Evolutionary conservation across 345 rosid genomes (phyloP).

Genomic region (Raphanus sativus): DNA sequence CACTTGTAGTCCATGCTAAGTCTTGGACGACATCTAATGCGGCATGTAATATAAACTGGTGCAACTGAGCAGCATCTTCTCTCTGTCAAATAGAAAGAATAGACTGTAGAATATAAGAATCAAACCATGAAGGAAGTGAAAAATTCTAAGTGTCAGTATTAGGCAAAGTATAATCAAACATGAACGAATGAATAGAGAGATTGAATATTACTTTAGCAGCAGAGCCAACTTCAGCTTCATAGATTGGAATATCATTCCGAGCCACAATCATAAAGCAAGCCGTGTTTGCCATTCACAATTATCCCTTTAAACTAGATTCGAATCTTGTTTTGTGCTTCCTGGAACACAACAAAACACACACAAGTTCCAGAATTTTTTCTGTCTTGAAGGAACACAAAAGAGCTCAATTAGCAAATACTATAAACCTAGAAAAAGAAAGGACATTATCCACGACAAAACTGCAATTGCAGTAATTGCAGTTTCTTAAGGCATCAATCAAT

Average conservation of each 20-base stretch:
- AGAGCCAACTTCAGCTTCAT: constrained; percentile 97
- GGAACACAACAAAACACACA: not conserved
- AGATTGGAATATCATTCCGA: constrained; percentile 88
- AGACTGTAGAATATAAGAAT: not conserved
- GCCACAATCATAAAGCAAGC: constrained; percentile 91
- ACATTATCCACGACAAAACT: not conserved
- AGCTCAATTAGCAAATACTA: not conserved
- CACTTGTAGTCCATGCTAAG: constrained; percentile 95
- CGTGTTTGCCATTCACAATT: constrained; percentile 62
- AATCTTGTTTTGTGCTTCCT: not conserved
- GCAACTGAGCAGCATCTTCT: constrained; percentile 97
- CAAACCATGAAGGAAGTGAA: not conserved
- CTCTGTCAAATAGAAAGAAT: constrained; percentile 49
- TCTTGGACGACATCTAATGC: constrained; percentile 97
- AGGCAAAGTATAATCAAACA: not conserved
- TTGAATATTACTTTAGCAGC: constrained; percentile 62
- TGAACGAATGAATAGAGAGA: not conserved
- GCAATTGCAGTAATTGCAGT: not conserved
- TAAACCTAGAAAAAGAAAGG: no score
- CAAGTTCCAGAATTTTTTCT: not conserved
- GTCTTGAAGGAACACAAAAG: no score
- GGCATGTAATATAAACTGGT: constrained; percentile 90
- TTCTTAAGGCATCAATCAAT: not conserved
- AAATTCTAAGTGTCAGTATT: not conserved
- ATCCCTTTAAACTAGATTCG: not conserved